Evolutionary conservation across 371 early-diverging fungal genomes (phyloP), one percentile per base, ranked within the genome.

Genomic region (Mucor velutinosus): DNA sequence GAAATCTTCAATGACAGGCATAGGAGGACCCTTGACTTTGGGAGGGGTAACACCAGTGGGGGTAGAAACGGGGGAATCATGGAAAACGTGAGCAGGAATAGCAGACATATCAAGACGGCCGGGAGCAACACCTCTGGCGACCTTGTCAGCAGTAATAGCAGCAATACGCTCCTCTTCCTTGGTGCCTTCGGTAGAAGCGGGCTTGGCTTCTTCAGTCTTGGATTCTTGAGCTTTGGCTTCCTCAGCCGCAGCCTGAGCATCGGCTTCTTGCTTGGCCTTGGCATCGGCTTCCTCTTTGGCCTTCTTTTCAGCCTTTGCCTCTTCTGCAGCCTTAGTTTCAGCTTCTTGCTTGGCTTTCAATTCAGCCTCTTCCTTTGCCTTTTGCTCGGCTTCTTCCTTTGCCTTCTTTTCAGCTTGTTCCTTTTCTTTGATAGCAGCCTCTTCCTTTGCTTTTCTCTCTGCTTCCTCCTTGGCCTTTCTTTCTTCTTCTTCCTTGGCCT

Each of bases 261-360:
- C 64, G 5, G 41, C 70, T 8, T 65, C 25, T 29, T 70, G 65
- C 12, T 49, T 64, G 3, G 30, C 55, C 71, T 71, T 64, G 32
- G 60, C 66, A 61, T 86, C 84, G 25, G 71, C 64, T 32, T 75
- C 78, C 58, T 82, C 83, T 69, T 83, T 76, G 29, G 71, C 78
- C 70, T 76, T 65, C 25, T 59, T 62, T 35, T 77, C 81, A 39
- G 71, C 82, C 63, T 83, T 80, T 53, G 76, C 65, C 29, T 60
- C 67, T n/a, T 75, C 65, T 6, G 63, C 35, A 4, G 66, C 64
- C 25, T 66, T 68, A 3, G 66, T 70, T 0, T 67, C 71, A 27
- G 58, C 68, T 35, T 73, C 71, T 30, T 57, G 59, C 49, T 64
- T 41, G 19, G 64, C 63, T 41, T 69, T 71, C 33, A 68, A 72